These are phyloP conservation scores for Setaria viridis DNA, from an alignment of 202 grass and related monocot genomes.

Conservation along the genomic window DNA sequence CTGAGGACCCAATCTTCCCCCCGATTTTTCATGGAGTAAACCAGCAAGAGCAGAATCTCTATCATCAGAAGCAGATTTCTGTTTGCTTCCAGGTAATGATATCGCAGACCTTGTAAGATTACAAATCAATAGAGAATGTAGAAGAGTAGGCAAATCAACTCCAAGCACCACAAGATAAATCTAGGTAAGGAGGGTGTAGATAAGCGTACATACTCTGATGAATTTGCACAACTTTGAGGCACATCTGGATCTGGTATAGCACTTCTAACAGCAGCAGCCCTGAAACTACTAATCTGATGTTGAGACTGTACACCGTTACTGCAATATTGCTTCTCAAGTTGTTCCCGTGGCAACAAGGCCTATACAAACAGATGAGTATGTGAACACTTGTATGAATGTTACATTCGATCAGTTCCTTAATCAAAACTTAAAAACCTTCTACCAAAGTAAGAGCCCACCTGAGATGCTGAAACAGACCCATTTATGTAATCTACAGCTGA, in stretches of 20 bases:
- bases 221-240: constrained; percentile 66
- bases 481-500: constrained; percentile 85
- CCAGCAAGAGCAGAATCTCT: constrained; percentile 69
- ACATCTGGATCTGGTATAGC: constrained; percentile 87
- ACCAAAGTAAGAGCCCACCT: constrained; percentile 51
- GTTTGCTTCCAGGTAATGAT: constrained; percentile 66
- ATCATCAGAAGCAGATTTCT: constrained; percentile 59
- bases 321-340: constrained; percentile 77
- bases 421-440: constrained; percentile 31
- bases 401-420: constrained; percentile 20
- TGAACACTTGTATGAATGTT: constrained; percentile 25
- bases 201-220: constrained; percentile 76
- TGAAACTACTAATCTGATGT: constrained; percentile 66
- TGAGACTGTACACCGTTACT: constrained; percentile 48
- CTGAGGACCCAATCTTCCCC: constrained; percentile 74
- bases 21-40: constrained; percentile 67
- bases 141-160: constrained; percentile 22
- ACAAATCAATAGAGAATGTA: constrained; percentile 20
- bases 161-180: constrained; percentile 25
- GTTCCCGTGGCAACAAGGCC: constrained; percentile 77
- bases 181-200: background rate
- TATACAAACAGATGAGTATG: constrained; percentile 54
- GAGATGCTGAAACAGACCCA: constrained; percentile 66
- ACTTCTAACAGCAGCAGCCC: constrained; percentile 76
- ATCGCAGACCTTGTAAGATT: constrained; percentile 48